phyloP scores from a whole-genome alignment of 192 early-diverging fungal genomes.

The Coemansia sp. region DNA sequence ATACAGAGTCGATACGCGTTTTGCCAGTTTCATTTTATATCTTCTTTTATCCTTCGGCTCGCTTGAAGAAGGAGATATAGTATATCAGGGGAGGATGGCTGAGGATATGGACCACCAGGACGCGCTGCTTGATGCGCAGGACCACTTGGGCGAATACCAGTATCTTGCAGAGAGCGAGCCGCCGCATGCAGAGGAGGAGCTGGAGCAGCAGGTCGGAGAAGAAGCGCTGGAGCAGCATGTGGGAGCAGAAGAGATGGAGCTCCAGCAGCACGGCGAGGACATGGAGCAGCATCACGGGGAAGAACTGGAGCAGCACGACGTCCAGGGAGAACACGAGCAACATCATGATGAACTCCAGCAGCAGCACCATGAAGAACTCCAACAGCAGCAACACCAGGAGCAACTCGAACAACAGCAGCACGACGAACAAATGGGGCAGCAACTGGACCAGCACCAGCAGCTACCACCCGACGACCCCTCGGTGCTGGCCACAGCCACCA shows the following conservation, averaged over 20 bases:
- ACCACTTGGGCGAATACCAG: no score
- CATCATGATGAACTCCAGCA: not conserved
- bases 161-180: not conserved
- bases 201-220: not conserved
- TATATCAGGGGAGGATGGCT: not conserved
- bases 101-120: conserved; percentile 5
- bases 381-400: not conserved
- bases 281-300: not conserved
- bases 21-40: no score
- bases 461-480: conserved; percentile 11
- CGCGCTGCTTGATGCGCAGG: no score
- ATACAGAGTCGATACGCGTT: not conserved
- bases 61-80: not conserved
- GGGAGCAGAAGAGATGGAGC: conserved; percentile 3
- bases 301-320: not conserved
- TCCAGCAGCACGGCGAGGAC: conserved; percentile 1
- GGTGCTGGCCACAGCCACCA: not conserved
- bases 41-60: conserved; percentile 1
- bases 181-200: no score
- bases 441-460: conserved; percentile 18
- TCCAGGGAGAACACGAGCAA: not conserved
- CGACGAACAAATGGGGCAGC: conserved; percentile 26
- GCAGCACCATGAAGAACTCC: not conserved
- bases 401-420: conserved; percentile 7
- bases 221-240: conserved; percentile 3